Evolutionary conservation across 2,329 filamentous ascomycete genomes (phyloP).

Genomic region (Diplocarpon rosae): DNA sequence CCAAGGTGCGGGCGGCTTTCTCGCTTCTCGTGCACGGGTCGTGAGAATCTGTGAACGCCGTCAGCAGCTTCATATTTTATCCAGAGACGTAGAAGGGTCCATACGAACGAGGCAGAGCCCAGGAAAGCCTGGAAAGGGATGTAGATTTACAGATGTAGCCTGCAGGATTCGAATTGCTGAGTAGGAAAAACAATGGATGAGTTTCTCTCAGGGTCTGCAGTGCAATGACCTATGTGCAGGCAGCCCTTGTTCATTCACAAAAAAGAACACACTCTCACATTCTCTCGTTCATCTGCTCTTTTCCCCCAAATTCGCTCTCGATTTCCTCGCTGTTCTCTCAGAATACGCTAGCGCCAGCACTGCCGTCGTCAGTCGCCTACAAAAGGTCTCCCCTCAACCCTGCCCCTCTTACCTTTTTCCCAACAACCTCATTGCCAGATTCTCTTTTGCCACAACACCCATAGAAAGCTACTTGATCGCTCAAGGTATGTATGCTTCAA

Average conservation of each 20-base stretch:
- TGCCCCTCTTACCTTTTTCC: constrained; percentile 1
- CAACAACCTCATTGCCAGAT: not conserved
- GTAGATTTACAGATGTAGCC: not conserved
- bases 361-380: not conserved
- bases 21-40: constrained; percentile 6
- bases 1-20: not conserved
- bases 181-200: constrained; percentile 3
- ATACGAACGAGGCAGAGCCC: not conserved
- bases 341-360: constrained; percentile 3
- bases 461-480: not conserved
- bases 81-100: not conserved
- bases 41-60: constrained; percentile 7
- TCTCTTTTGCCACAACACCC: not conserved
- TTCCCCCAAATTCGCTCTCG: constrained; percentile 1
- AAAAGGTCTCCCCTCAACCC: constrained; percentile 4
- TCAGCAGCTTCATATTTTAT: not conserved
- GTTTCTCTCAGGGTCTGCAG: not conserved
- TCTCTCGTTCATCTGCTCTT: not conserved
- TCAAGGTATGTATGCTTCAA: not conserved
- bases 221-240: not conserved
- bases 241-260: not conserved
- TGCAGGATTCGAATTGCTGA: constrained; percentile 4
- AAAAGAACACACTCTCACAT: constrained; percentile 1
- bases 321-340: not conserved
- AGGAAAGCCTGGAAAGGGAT: not conserved